Conservation (phyloP, 176 grass and related monocot species). For the Phoenix roebelenii region DNA sequence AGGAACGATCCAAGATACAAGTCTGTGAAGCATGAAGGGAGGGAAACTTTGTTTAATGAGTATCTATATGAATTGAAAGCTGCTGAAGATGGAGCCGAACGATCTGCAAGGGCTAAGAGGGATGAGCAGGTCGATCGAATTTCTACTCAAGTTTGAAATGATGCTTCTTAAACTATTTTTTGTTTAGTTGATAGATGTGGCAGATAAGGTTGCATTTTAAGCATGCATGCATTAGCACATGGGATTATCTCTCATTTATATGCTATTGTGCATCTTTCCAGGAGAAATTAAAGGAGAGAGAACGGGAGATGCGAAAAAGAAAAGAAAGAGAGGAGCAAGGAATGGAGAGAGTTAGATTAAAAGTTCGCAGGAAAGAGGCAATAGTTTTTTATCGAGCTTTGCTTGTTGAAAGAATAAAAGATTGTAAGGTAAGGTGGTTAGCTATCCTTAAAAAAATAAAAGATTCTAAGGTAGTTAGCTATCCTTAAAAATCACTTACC, state of each 20-base stretch:
- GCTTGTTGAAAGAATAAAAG: constrained; percentile 92
- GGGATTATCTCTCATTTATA: no score
- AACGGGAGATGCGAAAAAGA: constrained; percentile 78
- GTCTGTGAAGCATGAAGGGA: constrained; percentile 74
- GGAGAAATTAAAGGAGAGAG: constrained; percentile 92
- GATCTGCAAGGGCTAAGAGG: constrained; percentile 72
- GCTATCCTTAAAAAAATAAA: constrained; percentile 32
- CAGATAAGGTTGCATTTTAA: no score
- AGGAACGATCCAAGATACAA: constrained; percentile 75
- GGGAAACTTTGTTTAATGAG: constrained; percentile 73
- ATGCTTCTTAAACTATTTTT: no score
- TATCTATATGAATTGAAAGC: constrained; percentile 69
- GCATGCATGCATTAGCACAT: no score
- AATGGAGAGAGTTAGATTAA: constrained; percentile 97
- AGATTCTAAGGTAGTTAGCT: constrained; percentile 61
- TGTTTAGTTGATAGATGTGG: no score
- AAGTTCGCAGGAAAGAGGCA: constrained; percentile 84
- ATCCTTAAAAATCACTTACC: not conserved
- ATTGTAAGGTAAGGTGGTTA: constrained; percentile 66
- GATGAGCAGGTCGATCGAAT: constrained; percentile 50
- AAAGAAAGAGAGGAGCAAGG: constrained; percentile 99
- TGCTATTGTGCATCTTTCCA: constrained; percentile 15
- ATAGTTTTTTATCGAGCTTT: constrained; percentile 75
- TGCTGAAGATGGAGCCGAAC: constrained; percentile 58
- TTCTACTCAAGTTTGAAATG: no score